Percentiles rank a stretch among this genome's conserved stretches.
Conservation (phyloP, 1,284 basidiomycete genomes). For the Puccinia novopanici region DNA sequence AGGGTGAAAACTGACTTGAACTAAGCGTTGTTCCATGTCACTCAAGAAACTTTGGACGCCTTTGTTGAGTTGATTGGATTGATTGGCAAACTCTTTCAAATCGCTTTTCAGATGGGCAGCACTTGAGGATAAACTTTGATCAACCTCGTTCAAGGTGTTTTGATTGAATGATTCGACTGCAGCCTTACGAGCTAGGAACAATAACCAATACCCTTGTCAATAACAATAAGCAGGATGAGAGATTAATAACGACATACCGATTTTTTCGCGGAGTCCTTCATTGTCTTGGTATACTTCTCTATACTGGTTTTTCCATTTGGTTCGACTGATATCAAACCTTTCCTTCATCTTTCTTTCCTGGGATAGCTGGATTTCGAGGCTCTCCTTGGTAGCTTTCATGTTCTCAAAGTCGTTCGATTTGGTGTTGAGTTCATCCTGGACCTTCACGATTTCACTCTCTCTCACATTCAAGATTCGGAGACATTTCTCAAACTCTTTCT, state of each 20-base stretch:
- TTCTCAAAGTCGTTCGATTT: conserved; percentile 54
- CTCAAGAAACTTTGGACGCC: conserved; percentile 19
- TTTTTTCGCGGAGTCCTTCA: conserved; percentile 50
- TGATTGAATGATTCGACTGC: conserved; percentile 44
- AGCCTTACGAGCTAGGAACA: conserved; percentile 33
- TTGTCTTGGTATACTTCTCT: conserved; percentile 46
- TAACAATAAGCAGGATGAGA: not conserved
- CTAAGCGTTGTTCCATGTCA: conserved; percentile 24
- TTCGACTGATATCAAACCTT: conserved; percentile 37
- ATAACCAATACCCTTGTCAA: not conserved
- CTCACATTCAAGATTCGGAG: conserved; percentile 73
- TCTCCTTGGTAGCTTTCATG: conserved; percentile 55
- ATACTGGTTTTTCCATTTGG: conserved; percentile 44
- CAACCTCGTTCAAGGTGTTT: conserved; percentile 36
- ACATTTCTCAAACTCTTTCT: conserved; percentile 86
- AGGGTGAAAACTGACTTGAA: conserved; percentile 19
- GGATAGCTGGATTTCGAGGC: conserved; percentile 23
- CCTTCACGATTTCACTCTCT: conserved; percentile 64
- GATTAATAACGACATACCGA: conserved; percentile 17
- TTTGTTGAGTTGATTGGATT: conserved; percentile 40
- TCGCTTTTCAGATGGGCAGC: conserved; percentile 20
- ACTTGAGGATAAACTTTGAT: conserved; percentile 37
- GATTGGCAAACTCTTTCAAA: conserved; percentile 29
- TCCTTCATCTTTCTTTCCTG: conserved; percentile 21
- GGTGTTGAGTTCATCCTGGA: conserved; percentile 59